Evolutionary conservation across 306 rosid genomes (phyloP), one percentile per base, ranked within the genome.

Genomic region (Canavalia gladiata): DNA sequence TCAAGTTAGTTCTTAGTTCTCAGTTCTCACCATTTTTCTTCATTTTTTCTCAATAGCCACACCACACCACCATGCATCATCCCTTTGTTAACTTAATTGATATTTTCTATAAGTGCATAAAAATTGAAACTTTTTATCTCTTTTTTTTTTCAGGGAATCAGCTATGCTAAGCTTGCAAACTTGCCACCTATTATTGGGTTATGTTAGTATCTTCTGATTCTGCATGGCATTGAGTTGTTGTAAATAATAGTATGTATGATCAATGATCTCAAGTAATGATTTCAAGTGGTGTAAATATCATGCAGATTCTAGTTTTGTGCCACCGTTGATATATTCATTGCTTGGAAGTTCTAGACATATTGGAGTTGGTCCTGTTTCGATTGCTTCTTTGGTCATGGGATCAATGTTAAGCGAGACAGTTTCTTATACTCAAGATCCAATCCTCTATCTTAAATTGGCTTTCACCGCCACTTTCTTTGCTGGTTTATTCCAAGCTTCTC

Each of bases 281-380:
- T 43, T 37, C 28, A 51, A 75, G 8, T 82, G 72, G 7, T 70
- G 47, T 77, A 5, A 59, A 51, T 74, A 29, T 47, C n/a, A 56
- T 88, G 94, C 91, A 96, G 99, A 96, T 88, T 96, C 99, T 43
- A 96, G 98, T 78, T 92, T 96, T 86, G 99, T 96, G 82, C 99
- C 99, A 1, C 97, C 98, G 2, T 69, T 93, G 90, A 89, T 90
- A 76, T 96, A 96, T 72, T 90, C 98, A 0, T 33, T 96, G 59
- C 92, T 96, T 65, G 99, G 99, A 75, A 96, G 99, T 74, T 96
- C 99, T 8, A 92, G 84, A 64, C 99, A 96, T 86, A 88, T 96
- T 29, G 99, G 87, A 2, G 99, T 96, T 83, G 99, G 99, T 13
- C 99, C 99, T 18, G 99, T 93, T 59, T 96, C 99, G 55, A 96